phyloP scores from a whole-genome alignment of 805 yeast genomes.

The Cyberlindnera saturnus region DNA sequence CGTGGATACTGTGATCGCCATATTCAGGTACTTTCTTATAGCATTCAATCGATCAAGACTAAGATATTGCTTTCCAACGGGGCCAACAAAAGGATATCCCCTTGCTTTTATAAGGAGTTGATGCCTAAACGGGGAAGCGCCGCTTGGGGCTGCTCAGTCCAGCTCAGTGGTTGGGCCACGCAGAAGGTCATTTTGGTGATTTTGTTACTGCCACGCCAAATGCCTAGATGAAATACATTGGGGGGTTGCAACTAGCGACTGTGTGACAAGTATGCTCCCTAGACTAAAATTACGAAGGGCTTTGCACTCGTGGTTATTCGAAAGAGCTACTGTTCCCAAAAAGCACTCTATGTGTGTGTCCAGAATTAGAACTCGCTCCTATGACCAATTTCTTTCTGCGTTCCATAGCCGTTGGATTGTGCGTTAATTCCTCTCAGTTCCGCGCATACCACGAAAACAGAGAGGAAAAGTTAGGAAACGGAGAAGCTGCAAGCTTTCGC shows the following conservation, averaged over 20 bases:
- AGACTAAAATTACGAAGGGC: too few relatives aligned
- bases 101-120: conserved; percentile 1
- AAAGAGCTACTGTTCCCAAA: too few relatives aligned
- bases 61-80: background rate
- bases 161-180: background rate
- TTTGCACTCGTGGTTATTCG: too few relatives aligned
- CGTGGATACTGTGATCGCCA: conserved; percentile 5
- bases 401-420: background rate
- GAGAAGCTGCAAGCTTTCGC: too few relatives aligned
- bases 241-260: too few relatives aligned
- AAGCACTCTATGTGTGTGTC: too few relatives aligned
- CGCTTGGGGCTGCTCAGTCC: background rate
- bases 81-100: background rate
- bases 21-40: background rate
- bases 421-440: too few relatives aligned
- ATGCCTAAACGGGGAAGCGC: conserved; percentile 1
- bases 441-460: background rate
- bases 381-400: background rate
- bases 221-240: too few relatives aligned
- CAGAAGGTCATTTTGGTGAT: too few relatives aligned
- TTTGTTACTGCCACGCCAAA: too few relatives aligned
- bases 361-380: too few relatives aligned
- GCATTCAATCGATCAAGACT: background rate
- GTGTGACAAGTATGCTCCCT: too few relatives aligned
- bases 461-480: background rate